phyloP scores from a whole-genome alignment of 179 eudicot genomes.

The Nepenthes alata region DNA sequence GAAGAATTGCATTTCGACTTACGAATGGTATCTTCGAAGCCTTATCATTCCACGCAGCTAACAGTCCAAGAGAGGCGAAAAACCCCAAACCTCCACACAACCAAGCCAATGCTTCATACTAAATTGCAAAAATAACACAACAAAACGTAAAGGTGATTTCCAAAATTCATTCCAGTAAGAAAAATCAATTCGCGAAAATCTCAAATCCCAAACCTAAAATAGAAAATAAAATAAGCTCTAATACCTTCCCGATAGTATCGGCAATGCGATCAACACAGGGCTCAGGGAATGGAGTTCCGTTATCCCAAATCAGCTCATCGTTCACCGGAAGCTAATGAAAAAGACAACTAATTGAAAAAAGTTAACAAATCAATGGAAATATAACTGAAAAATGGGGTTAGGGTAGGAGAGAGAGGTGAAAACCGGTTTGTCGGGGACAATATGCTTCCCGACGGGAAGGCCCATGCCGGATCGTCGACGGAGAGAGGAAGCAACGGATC shows the following conservation, averaged over 20 bases:
- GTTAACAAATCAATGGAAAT: neutral
- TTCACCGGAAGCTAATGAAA: slow-evolving; percentile 39
- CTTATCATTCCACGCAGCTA: slow-evolving; percentile 79
- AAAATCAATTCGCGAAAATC: neutral
- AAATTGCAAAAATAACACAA: neutral
- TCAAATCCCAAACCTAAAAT: neutral
- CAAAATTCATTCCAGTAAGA: neutral
- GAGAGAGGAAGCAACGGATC: slow-evolving; percentile 50
- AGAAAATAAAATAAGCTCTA: neutral
- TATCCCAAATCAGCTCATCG: slow-evolving; percentile 87
- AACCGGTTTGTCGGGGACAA: slow-evolving; percentile 86
- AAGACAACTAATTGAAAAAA: neutral
- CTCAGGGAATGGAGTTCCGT: slow-evolving; percentile 77
- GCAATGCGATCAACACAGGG: slow-evolving; percentile 95
- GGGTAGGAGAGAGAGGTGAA: slow-evolving; percentile 6
- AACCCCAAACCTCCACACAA: slow-evolving; percentile 76
- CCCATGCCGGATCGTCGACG: slow-evolving; percentile 89
- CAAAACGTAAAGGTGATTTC: neutral
- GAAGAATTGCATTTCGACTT: slow-evolving; percentile 19
- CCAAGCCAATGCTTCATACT: slow-evolving; percentile 98
- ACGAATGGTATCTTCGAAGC: slow-evolving; percentile 78
- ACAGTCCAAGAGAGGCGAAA: slow-evolving; percentile 54
- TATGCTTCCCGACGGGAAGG: slow-evolving; percentile 87
- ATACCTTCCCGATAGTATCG: slow-evolving; percentile 77
- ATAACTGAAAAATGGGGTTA: neutral